These are phyloP conservation scores for Jackrogersella minutella DNA, from an alignment of 495 filamentous ascomycete species.

Conservation along the genomic window DNA sequence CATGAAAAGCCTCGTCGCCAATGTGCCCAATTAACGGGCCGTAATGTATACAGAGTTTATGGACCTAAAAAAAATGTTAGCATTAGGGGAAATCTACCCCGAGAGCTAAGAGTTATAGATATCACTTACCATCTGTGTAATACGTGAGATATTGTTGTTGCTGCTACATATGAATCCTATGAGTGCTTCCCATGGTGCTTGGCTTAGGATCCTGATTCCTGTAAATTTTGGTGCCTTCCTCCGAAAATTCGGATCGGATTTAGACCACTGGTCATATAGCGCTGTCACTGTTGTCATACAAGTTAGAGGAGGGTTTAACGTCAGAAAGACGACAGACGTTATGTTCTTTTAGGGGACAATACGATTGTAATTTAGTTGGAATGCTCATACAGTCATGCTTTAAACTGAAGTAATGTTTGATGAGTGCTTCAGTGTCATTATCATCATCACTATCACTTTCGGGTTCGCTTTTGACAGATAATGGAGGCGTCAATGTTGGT, in stretches of 20 bases:
- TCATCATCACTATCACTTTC: conserved; percentile 58
- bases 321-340: too few species aligned
- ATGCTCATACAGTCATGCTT: conserved; percentile 59
- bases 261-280: conserved; percentile 89
- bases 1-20: conserved; percentile 76
- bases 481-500: conserved; percentile 32
- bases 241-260: conserved; percentile 86
- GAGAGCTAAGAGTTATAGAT: too few species aligned
- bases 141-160: conserved; percentile 97
- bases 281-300: conserved; percentile 53
- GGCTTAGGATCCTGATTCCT: conserved; percentile 91
- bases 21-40: conserved; percentile 78
- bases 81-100: neutral
- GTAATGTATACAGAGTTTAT: conserved; percentile 88
- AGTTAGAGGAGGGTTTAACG: neutral
- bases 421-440: conserved; percentile 71
- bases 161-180: conserved; percentile 97
- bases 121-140: conserved; percentile 81
- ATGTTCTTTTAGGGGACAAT: too few species aligned
- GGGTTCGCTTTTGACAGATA: conserved; percentile 15
- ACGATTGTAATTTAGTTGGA: too few species aligned
- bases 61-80: conserved; percentile 56
- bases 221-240: conserved; percentile 86
- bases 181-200: conserved; percentile 96
- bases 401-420: conserved; percentile 86